Percentiles rank a stretch among this genome's conserved stretches.
These are phyloP conservation scores for Solanum neorickii DNA, from an alignment of 257 asterid genomes.

Conservation along the genomic window DNA sequence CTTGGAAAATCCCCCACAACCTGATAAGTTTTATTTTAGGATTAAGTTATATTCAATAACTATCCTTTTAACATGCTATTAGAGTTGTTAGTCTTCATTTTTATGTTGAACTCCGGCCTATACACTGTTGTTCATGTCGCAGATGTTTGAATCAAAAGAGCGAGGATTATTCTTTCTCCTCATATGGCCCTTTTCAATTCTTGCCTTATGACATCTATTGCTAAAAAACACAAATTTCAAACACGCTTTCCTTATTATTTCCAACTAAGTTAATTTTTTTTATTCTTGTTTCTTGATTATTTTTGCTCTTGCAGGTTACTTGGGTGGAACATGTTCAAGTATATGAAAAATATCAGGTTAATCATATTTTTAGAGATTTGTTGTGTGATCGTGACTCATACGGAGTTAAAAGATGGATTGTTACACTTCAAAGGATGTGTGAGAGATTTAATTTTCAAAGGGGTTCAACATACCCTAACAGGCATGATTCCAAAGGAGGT, in stretches of 20 bases:
- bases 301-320: constrained; percentile 28
- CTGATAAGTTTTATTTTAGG: neutral
- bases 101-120: neutral
- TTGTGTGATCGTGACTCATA: constrained; percentile 40
- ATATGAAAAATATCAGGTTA: constrained; percentile 40
- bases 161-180: neutral
- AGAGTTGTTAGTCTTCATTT: neutral
- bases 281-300: neutral
- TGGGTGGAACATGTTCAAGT: constrained; percentile 83
- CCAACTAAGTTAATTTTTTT: neutral
- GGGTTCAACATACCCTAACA: constrained; percentile 14
- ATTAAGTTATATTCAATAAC: neutral
- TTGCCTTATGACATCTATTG: neutral
- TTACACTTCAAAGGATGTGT: constrained; percentile 47
- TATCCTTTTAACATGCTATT: neutral
- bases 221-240: neutral
- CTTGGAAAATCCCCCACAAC: neutral
- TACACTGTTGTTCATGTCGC: neutral
- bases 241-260: too few relatives aligned
- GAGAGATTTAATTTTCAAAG: constrained; percentile 42
- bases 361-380: constrained; percentile 47
- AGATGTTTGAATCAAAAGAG: neutral
- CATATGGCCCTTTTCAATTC: neutral
- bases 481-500: neutral
- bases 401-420: constrained; percentile 65